Conservation (phyloP, 768 basidiomycete species). For the Piloderma croceum region DNA sequence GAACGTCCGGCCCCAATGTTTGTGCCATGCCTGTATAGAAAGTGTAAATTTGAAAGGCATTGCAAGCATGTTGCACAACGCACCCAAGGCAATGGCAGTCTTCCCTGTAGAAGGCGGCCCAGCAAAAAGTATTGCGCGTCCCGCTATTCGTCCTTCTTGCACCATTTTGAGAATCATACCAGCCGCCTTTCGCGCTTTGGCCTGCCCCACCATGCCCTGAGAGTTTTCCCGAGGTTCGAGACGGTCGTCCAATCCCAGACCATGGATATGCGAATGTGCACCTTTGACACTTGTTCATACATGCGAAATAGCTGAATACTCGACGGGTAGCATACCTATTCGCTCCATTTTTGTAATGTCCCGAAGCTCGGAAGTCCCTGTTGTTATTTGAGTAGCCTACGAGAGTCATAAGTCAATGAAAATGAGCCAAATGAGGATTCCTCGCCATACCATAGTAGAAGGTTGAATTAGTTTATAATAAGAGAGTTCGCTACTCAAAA, state of each 20-base stretch:
- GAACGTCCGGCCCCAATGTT: conserved; percentile 88
- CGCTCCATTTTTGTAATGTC: conserved; percentile 93
- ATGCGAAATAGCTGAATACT: not conserved
- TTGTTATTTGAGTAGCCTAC: conserved; percentile 67
- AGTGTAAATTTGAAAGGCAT: conserved; percentile 23
- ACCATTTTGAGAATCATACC: conserved; percentile 99
- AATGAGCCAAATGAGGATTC: too few relatives aligned
- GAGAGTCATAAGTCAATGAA: too few relatives aligned
- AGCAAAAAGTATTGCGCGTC: conserved; percentile 93
- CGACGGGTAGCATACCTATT: conserved; percentile 48
- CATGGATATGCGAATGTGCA: conserved; percentile 92
- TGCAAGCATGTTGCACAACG: too few relatives aligned
- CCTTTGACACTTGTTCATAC: conserved; percentile 38
- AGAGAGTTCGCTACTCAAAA: too few relatives aligned
- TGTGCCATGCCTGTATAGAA: conserved; percentile 79
- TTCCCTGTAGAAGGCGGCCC: conserved; percentile 97
- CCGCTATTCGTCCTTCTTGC: conserved; percentile 91
- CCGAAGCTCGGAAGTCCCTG: conserved; percentile 72
- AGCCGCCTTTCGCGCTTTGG: conserved; percentile 92
- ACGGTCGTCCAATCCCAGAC: conserved; percentile 87
- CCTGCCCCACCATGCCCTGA: conserved; percentile 98
- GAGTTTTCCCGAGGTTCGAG: conserved; percentile 85
- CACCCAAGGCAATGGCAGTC: conserved; percentile 95
- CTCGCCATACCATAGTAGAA: too few relatives aligned
- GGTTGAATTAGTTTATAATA: too few relatives aligned